A percentile compares a stretch with the other conserved stretches of the same genome.
Conservation (phyloP, 1,139 yeast species). For the Geotrichum citri-aurantii region DNA sequence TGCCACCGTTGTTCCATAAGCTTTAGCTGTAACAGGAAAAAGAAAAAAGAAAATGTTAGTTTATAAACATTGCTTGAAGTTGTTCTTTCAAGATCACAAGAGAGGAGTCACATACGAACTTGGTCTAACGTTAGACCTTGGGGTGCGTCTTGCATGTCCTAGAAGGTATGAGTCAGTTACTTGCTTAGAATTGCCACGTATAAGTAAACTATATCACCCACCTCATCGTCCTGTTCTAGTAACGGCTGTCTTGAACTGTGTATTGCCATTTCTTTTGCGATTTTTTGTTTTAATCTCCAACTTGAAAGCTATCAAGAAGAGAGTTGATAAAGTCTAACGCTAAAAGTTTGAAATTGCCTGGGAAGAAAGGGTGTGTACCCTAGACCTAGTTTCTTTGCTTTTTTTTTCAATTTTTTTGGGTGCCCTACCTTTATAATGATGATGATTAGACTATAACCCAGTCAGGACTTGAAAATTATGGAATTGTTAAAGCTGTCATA, state of each 20-base stretch:
- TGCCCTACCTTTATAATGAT: neutral
- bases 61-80: neutral
- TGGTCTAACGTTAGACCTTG: slow-evolving; percentile 15
- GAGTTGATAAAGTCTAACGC: neutral
- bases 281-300: neutral
- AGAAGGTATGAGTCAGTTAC: neutral
- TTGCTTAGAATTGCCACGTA: neutral
- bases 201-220: neutral
- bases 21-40: slow-evolving; percentile 10
- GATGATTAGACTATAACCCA: neutral
- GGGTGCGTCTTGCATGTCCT: slow-evolving; percentile 15
- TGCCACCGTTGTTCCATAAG: slow-evolving; percentile 12
- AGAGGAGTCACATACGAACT: slow-evolving; percentile 15
- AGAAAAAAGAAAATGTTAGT: neutral
- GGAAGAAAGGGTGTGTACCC: neutral
- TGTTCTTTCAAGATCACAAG: neutral
- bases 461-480: too few species aligned
- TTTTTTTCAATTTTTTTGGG: neutral
- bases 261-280: neutral
- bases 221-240: slow-evolving; percentile 15
- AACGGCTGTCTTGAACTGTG: slow-evolving; percentile 14
- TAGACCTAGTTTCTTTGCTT: neutral
- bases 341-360: neutral
- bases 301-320: neutral
- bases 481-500: too few species aligned